Percentiles rank a stretch among this genome's conserved stretches.
phyloP scores from a whole-genome alignment of 2,329 filamentous ascomycete genomes.

The Colletotrichum sp. region DNA sequence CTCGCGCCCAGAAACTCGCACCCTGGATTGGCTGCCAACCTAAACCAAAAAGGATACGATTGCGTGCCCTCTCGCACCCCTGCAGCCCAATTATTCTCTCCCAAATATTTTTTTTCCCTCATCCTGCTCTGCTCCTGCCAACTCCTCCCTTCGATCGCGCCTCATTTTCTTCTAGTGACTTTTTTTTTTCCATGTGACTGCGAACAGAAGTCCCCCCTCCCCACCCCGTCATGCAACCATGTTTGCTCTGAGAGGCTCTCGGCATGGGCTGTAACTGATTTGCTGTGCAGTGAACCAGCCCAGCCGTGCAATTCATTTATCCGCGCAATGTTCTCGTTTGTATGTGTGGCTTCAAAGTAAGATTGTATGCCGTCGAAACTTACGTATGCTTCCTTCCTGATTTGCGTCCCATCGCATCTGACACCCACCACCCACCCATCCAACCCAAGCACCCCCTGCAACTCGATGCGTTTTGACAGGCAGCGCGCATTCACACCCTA shows the following conservation, averaged over 20 bases:
- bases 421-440: background rate
- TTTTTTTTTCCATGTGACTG: background rate
- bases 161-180: background rate
- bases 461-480: background rate
- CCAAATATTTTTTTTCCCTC: background rate
- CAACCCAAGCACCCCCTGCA: background rate
- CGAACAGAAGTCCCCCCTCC: background rate
- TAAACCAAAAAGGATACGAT: background rate
- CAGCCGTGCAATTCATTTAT: background rate
- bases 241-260: background rate
- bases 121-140: background rate
- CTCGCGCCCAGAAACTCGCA: background rate
- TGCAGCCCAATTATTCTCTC: conserved; percentile 21
- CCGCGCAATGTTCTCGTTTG: background rate
- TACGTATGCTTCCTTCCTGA: background rate
- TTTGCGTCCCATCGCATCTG: background rate
- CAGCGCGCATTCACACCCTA: background rate
- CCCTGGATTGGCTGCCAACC: background rate
- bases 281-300: background rate
- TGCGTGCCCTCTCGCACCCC: background rate
- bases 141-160: background rate
- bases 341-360: background rate
- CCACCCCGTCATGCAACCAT: background rate
- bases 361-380: background rate
- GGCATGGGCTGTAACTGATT: background rate